Evolutionary conservation across 2,329 filamentous ascomycete genomes (phyloP).

Genomic region (Fusarium sublunatum): DNA sequence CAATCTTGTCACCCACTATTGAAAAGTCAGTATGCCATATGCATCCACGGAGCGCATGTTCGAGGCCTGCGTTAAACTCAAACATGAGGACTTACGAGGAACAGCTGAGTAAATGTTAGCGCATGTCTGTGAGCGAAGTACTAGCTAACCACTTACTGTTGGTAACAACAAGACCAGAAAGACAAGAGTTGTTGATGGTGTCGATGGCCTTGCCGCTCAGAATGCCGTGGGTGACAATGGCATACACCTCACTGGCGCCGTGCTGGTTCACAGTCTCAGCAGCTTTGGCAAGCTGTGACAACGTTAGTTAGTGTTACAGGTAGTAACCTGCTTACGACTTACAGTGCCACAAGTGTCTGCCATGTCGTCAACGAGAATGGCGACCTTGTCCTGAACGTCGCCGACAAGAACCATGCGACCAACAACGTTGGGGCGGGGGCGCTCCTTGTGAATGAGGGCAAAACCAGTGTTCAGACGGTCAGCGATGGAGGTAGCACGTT

Average conservation of each 20-base stretch:
- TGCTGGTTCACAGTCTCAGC: constrained; percentile 89
- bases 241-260: constrained; percentile 87
- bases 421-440: constrained; percentile 85
- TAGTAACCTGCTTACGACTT: constrained; percentile 21
- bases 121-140: background rate
- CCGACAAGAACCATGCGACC: constrained; percentile 95
- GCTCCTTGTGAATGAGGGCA: constrained; percentile 96
- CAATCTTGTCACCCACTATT: constrained; percentile 78
- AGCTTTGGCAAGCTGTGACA: constrained; percentile 73
- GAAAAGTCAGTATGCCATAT: constrained; percentile 14
- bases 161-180: constrained; percentile 86
- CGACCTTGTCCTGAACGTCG: constrained; percentile 88
- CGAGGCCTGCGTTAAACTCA: background rate
- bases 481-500: constrained; percentile 92
- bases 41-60: background rate
- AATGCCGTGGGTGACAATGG: constrained; percentile 95
- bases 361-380: constrained; percentile 98
- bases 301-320: constrained; percentile 19
- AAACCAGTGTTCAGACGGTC: constrained; percentile 91
- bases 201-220: constrained; percentile 89
- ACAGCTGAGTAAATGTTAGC: constrained; percentile 51
- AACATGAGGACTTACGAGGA: constrained; percentile 44
- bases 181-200: constrained; percentile 80
- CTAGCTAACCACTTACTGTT: constrained; percentile 69
- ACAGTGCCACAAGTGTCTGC: constrained; percentile 91